Conservation (phyloP, 1,284 basidiomycete species). For the Trichosporon coremiiforme region DNA sequence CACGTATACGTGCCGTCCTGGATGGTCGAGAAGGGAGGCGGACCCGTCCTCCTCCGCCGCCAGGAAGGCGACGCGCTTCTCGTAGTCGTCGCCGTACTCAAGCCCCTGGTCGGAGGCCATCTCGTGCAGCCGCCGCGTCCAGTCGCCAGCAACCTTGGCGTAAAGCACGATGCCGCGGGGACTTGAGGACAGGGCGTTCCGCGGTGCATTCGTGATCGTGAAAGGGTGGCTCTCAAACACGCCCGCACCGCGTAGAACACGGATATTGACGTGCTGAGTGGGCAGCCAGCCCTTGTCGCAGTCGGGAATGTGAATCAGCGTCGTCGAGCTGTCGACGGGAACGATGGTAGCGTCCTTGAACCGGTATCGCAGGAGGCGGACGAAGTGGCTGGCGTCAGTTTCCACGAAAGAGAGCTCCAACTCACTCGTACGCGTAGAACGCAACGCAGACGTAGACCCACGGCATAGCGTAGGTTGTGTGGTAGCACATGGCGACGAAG, state of each 20-base stretch:
- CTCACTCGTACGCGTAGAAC: conserved; percentile 68
- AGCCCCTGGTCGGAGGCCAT: conserved; percentile 36
- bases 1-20: conserved; percentile 43
- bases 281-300: conserved; percentile 72
- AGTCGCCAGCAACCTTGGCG: conserved; percentile 50
- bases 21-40: conserved; percentile 32
- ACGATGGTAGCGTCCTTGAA: conserved; percentile 73
- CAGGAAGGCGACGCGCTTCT: conserved; percentile 40
- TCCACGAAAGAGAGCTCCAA: not conserved
- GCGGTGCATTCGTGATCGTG: conserved; percentile 70
- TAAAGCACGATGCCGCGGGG: conserved; percentile 51
- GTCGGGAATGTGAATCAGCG: conserved; percentile 71
- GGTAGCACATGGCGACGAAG: conserved; percentile 76
- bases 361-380: conserved; percentile 69
- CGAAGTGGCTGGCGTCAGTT: conserved; percentile 46
- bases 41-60: conserved; percentile 22
- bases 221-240: conserved; percentile 73
- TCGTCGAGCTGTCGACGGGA: conserved; percentile 67
- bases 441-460: conserved; percentile 81
- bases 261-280: conserved; percentile 74
- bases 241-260: conserved; percentile 65
- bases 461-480: conserved; percentile 68
- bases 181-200: conserved; percentile 32
- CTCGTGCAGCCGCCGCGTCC: conserved; percentile 47
- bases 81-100: conserved; percentile 38